phyloP scores from a whole-genome alignment of 495 filamentous ascomycete species.

The Polyplosphaeria fusca region DNA sequence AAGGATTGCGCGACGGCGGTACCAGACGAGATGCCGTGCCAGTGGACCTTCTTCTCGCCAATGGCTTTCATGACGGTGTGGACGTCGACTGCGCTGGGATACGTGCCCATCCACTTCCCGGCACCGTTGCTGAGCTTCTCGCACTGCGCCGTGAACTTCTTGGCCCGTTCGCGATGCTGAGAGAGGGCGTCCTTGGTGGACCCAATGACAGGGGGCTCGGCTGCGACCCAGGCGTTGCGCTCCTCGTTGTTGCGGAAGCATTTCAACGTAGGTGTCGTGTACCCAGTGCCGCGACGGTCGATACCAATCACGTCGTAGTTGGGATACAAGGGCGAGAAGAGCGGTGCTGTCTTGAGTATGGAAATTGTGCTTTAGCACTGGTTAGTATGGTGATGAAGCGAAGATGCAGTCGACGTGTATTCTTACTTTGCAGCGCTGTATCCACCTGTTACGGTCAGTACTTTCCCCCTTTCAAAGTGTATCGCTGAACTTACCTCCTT shows the following conservation, averaged over 20 bases:
- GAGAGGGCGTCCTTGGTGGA: background rate
- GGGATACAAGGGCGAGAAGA: background rate
- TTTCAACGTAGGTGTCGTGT: background rate
- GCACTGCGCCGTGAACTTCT: conserved; percentile 1
- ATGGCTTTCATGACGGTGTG: conserved; percentile 10
- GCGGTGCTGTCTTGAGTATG: background rate
- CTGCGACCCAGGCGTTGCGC: background rate
- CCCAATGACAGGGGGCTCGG: background rate
- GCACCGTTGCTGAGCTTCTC: background rate
- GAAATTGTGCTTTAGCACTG: background rate
- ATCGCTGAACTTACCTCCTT: background rate
- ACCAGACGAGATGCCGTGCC: background rate
- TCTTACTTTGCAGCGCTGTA: background rate
- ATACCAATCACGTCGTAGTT: conserved; percentile 6
- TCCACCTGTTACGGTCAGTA: background rate
- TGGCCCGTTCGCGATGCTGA: background rate
- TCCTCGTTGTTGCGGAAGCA: conserved; percentile 4
- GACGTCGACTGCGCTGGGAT: conserved; percentile 3
- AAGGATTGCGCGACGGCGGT: background rate
- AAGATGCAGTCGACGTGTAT: background rate
- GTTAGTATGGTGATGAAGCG: too few species aligned
- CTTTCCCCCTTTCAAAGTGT: background rate
- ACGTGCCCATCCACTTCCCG: background rate
- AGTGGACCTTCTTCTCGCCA: conserved; percentile 4
- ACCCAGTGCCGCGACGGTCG: conserved; percentile 3